Conservation (phyloP, 2,329 filamentous ascomycete genomes). For the Albifimbria verrucaria region DNA sequence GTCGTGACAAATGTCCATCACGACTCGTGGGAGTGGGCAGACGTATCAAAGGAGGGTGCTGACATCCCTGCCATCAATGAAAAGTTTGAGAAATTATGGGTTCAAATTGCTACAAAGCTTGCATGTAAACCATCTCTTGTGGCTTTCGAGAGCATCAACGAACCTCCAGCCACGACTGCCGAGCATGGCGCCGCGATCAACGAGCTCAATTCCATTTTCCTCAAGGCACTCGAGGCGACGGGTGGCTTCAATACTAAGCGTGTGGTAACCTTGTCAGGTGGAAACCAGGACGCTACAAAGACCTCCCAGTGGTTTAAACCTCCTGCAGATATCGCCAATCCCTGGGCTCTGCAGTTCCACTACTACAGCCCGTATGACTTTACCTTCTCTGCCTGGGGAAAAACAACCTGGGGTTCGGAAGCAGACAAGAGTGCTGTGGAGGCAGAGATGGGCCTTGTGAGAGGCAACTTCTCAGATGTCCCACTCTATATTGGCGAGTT, state of each 20-base stretch:
- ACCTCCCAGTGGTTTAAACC: slow-evolving; percentile 52
- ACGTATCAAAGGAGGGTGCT: slow-evolving; percentile 41
- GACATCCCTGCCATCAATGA: slow-evolving; percentile 53
- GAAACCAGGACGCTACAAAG: slow-evolving; percentile 47
- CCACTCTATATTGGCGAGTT: slow-evolving; percentile 58
- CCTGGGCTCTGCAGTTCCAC: slow-evolving; percentile 60
- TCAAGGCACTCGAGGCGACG: slow-evolving; percentile 48
- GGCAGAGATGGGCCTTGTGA: slow-evolving; percentile 46
- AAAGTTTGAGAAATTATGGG: slow-evolving; percentile 53
- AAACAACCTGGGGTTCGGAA: slow-evolving; percentile 56
- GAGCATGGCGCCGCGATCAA: slow-evolving; percentile 49
- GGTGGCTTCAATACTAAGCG: slow-evolving; percentile 54
- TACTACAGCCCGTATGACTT: slow-evolving; percentile 57
- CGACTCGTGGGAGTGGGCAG: slow-evolving; percentile 57
- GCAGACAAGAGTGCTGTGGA: slow-evolving; percentile 47
- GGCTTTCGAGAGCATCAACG: slow-evolving; percentile 59
- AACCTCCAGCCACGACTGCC: slow-evolving; percentile 50
- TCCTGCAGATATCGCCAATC: slow-evolving; percentile 47
- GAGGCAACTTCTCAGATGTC: slow-evolving; percentile 51
- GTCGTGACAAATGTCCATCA: slow-evolving; percentile 58
- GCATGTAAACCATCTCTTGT: slow-evolving; percentile 52
- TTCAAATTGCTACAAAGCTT: slow-evolving; percentile 52
- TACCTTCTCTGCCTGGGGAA: slow-evolving; percentile 50
- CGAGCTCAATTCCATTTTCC: slow-evolving; percentile 54
- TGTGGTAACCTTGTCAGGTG: slow-evolving; percentile 54